These are phyloP conservation scores for Triticum urartu DNA, from an alignment of 176 grass and related monocot genomes.

Conservation along the genomic window DNA sequence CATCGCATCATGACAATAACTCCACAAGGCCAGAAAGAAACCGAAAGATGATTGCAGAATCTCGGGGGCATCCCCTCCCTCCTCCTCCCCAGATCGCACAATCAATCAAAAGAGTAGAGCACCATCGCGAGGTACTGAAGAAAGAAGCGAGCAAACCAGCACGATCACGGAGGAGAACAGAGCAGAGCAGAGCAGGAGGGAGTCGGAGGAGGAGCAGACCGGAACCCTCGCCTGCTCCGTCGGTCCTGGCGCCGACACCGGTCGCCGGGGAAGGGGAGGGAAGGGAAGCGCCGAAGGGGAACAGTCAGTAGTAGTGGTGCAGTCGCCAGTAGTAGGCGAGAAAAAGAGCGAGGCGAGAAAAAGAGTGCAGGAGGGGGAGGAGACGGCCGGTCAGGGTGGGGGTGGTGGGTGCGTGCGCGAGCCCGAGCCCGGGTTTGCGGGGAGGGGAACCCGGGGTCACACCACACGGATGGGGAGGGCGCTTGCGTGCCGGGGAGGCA, in stretches of 20 bases:
- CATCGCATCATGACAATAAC: slow-evolving; percentile 10
- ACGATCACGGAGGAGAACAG: neutral
- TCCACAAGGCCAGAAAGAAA: neutral
- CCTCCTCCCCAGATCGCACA: neutral
- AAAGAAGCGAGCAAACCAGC: neutral
- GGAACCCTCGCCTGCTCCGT: neutral
- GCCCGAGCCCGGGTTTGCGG: neutral
- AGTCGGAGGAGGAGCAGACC: neutral
- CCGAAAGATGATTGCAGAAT: too few relatives aligned
- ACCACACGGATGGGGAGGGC: neutral
- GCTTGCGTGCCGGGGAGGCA: slow-evolving; percentile 44
- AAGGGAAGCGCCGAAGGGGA: too few relatives aligned
- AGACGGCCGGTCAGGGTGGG: neutral
- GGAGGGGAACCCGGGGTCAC: slow-evolving; percentile 8
- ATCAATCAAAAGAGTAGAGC: slow-evolving; percentile 8
- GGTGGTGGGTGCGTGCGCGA: neutral
- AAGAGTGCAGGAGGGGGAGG: neutral
- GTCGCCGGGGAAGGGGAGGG: neutral
- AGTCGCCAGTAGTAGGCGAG: neutral
- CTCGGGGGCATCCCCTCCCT: neutral
- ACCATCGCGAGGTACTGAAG: neutral
- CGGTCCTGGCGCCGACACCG: neutral
- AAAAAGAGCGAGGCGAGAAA: neutral
- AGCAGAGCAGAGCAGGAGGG: neutral
- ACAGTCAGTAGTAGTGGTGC: neutral